These are phyloP conservation scores for Daldinia sp. DNA, from an alignment of 2,329 filamentous ascomycete species.

Conservation along the genomic window DNA sequence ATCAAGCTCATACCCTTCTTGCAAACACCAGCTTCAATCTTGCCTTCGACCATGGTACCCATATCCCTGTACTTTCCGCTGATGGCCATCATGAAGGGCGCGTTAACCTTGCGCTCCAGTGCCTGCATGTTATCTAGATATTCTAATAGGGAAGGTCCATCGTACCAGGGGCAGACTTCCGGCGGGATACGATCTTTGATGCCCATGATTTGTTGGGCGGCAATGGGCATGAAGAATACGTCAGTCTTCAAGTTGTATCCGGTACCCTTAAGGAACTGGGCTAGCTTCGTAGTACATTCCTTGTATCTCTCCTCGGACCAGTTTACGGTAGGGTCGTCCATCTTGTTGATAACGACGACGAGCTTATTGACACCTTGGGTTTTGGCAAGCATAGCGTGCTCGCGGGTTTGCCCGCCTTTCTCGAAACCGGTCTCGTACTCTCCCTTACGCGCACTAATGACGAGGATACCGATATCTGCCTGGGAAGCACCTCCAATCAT, in stretches of 20 bases:
- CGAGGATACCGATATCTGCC: slow-evolving; percentile 91
- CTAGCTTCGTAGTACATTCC: slow-evolving; percentile 90
- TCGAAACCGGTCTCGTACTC: slow-evolving; percentile 99
- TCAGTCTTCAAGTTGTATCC: slow-evolving; percentile 96
- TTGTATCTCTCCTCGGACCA: slow-evolving; percentile 94
- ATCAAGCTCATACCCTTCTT: slow-evolving; percentile 87
- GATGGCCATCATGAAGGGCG: slow-evolving; percentile 99
- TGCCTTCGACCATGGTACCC: slow-evolving; percentile 97
- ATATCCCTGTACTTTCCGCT: slow-evolving; percentile 96
- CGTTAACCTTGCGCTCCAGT: slow-evolving; percentile 93
- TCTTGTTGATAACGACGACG: slow-evolving; percentile 96
- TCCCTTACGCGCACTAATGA: slow-evolving; percentile 95
- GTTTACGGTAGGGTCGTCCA: slow-evolving; percentile 96
- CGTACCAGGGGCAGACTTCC: slow-evolving; percentile 81
- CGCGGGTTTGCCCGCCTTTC: slow-evolving; percentile 50
- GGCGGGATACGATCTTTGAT: slow-evolving; percentile 89
- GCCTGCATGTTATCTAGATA: slow-evolving; percentile 94
- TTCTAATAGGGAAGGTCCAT: slow-evolving; percentile 89
- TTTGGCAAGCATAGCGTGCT: slow-evolving; percentile 90
- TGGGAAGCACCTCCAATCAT: slow-evolving; percentile 98
- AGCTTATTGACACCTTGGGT: slow-evolving; percentile 98
- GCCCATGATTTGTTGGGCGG: slow-evolving; percentile 83
- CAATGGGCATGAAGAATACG: slow-evolving; percentile 94
- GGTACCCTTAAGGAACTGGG: slow-evolving; percentile 86
- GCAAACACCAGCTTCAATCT: slow-evolving; percentile 92